Evolutionary conservation across 139 green algal genomes (phyloP).

Genomic region (Micractinium sp.): DNA sequence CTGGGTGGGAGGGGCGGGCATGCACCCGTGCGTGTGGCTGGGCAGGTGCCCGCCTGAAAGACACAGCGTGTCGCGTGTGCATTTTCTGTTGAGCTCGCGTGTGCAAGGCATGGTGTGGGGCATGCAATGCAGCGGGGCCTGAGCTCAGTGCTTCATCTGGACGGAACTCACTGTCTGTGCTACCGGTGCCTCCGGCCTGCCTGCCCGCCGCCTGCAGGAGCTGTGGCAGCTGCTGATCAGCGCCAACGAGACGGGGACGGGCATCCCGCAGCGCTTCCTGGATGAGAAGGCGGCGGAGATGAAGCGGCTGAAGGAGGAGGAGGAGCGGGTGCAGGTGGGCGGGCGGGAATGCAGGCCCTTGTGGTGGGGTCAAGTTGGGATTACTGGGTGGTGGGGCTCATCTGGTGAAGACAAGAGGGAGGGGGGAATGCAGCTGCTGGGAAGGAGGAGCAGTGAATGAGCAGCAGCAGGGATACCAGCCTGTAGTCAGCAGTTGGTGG

Average conservation of each 20-base stretch:
- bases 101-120: not conserved
- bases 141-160: too few species aligned
- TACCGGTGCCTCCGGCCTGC: too few species aligned
- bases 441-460: too few species aligned
- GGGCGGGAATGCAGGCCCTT: too few species aligned
- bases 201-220: slow-evolving; percentile 65
- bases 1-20: slow-evolving; percentile 58
- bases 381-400: too few species aligned
- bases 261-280: slow-evolving; percentile 86
- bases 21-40: not conserved
- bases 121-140: not conserved
- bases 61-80: too few species aligned
- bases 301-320: slow-evolving; percentile 17
- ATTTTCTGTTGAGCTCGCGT: too few species aligned
- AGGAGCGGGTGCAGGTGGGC: not conserved
- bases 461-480: not conserved
- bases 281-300: slow-evolving; percentile 72
- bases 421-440: too few species aligned
- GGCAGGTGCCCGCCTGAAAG: too few species aligned
- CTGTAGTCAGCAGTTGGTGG: not conserved
- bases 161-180: too few species aligned
- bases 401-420: too few species aligned
- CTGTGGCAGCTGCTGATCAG: slow-evolving; percentile 84
- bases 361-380: not conserved
- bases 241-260: slow-evolving; percentile 68